phyloP scores from a whole-genome alignment of 495 filamentous ascomycete genomes.

The Cercophora scortea region DNA sequence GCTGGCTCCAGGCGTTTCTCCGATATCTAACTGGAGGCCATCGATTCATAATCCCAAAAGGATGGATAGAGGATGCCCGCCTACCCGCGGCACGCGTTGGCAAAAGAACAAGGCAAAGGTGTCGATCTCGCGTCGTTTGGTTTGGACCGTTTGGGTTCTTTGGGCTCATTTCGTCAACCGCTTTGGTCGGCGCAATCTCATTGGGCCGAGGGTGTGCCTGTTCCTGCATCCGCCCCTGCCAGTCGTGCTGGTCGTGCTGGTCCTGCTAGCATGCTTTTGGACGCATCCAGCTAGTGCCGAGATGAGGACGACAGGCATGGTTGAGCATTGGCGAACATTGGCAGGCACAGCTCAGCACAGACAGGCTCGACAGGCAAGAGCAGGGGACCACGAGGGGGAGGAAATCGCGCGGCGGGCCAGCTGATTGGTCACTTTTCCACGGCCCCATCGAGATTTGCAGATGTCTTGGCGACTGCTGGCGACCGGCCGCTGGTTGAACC shows the following conservation, averaged over 20 bases:
- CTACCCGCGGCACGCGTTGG: no score
- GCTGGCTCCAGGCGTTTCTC: no score
- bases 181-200: conserved; percentile 2
- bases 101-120: no score
- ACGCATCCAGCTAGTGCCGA: conserved; percentile 13
- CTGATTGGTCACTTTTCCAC: conserved; percentile 11
- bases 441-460: conserved; percentile 12
- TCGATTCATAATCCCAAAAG: no score
- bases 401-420: not conserved
- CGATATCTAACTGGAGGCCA: no score
- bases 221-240: conserved; percentile 12
- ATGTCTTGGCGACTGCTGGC: not conserved
- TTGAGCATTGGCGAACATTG: no score
- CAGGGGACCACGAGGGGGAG: no score
- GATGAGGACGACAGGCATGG: conserved; percentile 11
- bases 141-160: no score
- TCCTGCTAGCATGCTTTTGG: conserved; percentile 1
- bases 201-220: conserved; percentile 7
- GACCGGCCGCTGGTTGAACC: no score
- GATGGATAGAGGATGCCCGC: no score
- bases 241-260: not conserved
- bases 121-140: no score
- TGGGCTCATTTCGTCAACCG: conserved; percentile 12
- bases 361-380: no score
- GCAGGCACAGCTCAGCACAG: not conserved